A percentile compares a stretch with the other conserved stretches of the same genome.
Conservation (phyloP, 176 grass and related monocot species). For the Puya raimondii region DNA sequence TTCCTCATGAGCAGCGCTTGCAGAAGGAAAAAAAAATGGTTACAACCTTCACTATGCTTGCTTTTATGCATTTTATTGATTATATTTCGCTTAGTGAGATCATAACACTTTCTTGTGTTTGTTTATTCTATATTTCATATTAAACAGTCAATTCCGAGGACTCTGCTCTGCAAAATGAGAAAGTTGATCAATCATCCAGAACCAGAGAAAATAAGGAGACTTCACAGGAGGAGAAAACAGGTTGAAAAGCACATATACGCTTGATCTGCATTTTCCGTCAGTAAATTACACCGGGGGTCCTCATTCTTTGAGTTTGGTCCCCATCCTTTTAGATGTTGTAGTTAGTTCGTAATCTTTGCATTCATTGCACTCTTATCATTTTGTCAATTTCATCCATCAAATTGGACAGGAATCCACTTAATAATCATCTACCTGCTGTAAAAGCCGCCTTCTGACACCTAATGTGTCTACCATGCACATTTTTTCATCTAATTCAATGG, state of each 20-base stretch:
- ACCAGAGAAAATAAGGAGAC: slow-evolving; percentile 15
- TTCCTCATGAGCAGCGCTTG: slow-evolving; percentile 51
- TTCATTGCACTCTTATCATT: background rate
- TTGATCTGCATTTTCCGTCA: background rate
- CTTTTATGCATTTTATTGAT: slow-evolving; percentile 11
- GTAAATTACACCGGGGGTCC: no score
- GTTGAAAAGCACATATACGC: slow-evolving; percentile 25
- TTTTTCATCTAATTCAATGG: no score
- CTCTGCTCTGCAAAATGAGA: slow-evolving; percentile 32
- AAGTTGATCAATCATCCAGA: slow-evolving; percentile 21
- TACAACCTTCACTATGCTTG: slow-evolving; percentile 15
- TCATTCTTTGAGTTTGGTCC: background rate
- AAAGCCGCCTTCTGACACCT: no score
- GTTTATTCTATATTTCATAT: background rate
- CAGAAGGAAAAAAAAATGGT: slow-evolving; percentile 60
- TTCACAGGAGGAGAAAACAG: slow-evolving; percentile 22
- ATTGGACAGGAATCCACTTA: background rate
- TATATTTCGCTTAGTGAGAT: slow-evolving; percentile 15
- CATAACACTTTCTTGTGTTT: slow-evolving; percentile 4
- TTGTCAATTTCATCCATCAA: slow-evolving; percentile 19
- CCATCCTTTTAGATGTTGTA: no score
- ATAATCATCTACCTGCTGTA: no score
- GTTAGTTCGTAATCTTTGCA: no score
- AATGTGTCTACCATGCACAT: no score
- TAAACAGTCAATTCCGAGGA: slow-evolving; percentile 34